Evolutionary conservation across 2,329 filamentous ascomycete genomes (phyloP).

Genomic region (Ophiocordyceps camponoti-rufipedis): DNA sequence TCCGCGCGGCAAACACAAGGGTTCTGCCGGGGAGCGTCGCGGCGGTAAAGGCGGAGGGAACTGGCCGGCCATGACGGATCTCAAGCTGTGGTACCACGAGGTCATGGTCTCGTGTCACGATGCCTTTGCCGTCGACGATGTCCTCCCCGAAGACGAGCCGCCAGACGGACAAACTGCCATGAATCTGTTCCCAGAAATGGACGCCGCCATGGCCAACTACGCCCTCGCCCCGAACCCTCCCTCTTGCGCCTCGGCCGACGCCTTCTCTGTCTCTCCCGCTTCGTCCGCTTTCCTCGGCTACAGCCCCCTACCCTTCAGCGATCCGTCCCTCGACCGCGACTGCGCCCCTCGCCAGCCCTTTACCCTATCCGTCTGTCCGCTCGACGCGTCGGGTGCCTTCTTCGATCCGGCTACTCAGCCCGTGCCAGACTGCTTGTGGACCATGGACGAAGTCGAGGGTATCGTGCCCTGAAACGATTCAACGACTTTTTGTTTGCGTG

Average conservation of each 20-base stretch:
- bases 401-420: not conserved
- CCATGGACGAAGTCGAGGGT: conserved; percentile 1
- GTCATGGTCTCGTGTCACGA: conserved; percentile 22
- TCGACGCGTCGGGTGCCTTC: not conserved
- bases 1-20: conserved; percentile 24
- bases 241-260: not conserved
- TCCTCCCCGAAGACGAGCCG: not conserved
- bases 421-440: conserved; percentile 1
- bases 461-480: not conserved
- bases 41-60: conserved; percentile 38
- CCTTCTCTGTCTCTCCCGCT: not conserved
- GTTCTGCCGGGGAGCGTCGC: conserved; percentile 23
- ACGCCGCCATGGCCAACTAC: not conserved
- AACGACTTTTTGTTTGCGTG: too few species aligned
- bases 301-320: not conserved
- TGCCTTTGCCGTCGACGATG: not conserved
- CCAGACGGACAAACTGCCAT: not conserved
- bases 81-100: conserved; percentile 44
- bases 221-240: too few species aligned
- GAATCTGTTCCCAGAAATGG: not conserved
- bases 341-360: not conserved
- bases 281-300: not conserved
- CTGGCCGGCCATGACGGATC: conserved; percentile 37
- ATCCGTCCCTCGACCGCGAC: not conserved
- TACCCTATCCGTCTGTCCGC: not conserved